These are phyloP conservation scores for Chalciporus piperatus DNA, from an alignment of 768 basidiomycete species.

Conservation along the genomic window DNA sequence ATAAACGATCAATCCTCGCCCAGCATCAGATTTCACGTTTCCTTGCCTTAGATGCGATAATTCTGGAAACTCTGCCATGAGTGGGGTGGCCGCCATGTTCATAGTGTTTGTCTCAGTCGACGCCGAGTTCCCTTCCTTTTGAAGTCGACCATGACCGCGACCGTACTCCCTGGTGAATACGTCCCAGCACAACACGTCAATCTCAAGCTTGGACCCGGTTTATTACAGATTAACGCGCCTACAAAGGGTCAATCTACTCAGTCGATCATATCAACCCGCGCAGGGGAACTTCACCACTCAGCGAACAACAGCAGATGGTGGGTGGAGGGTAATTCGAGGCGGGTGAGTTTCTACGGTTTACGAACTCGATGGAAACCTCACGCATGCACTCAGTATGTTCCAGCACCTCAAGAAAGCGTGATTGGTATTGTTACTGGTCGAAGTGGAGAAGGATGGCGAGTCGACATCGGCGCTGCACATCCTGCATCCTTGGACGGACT, in stretches of 20 bases:
- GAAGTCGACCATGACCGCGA: constrained; percentile 40
- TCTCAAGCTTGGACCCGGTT: constrained; percentile 85
- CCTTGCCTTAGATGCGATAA: constrained; percentile 69
- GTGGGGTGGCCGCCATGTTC: constrained; percentile 36
- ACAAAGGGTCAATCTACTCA: constrained; percentile 24
- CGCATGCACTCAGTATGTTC: constrained; percentile 66
- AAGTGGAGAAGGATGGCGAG: constrained; percentile 86
- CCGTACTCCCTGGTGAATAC: constrained; percentile 79
- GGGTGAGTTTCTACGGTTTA: constrained; percentile 49
- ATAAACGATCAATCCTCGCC: constrained; percentile 9
- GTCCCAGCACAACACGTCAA: constrained; percentile 74
- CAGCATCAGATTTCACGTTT: constrained; percentile 3
- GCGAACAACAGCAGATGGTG: constrained; percentile 78
- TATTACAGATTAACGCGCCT: constrained; percentile 46
- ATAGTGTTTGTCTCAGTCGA: background rate
- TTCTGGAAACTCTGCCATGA: constrained; percentile 68
- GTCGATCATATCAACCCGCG: constrained; percentile 57
- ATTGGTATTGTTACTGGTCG: constrained; percentile 79
- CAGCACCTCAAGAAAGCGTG: constrained; percentile 86
- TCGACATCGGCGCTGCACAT: constrained; percentile 91
- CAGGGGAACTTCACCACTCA: constrained; percentile 68
- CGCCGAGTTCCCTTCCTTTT: constrained; percentile 7
- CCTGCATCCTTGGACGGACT: constrained; percentile 81
- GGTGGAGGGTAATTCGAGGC: constrained; percentile 82
- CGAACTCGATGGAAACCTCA: background rate